Base-by-base conservation (phyloP, 352 stramenopile genomes). In the Globisporangium cystogenes region DNA sequence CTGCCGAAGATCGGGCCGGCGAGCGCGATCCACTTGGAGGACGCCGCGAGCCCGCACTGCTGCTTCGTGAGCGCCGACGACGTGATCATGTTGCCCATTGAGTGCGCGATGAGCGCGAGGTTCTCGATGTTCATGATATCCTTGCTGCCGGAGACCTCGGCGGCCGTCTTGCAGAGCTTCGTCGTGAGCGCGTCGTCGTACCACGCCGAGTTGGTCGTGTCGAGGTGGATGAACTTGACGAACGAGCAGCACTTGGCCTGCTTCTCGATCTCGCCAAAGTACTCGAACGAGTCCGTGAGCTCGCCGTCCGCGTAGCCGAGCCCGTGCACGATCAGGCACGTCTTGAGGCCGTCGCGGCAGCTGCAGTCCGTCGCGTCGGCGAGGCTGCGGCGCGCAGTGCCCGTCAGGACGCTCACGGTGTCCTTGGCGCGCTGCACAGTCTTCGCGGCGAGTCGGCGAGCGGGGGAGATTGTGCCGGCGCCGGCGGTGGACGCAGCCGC, bases 31-130 rank as follows among this genome's bases (percentile, higher is more conserved):
- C 64, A 82, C 52, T 76, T 74, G 47, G 63, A 65, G 15, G 51
- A 60, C 18, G 26, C 46, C 14, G 29, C 57, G 14, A 82, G 47
- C 0, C 20, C 52, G 47, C 72, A 82, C 39, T 56, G 55, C 11
- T 53, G 26, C 39, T 62, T 68, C 33, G 57, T 59, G n/a, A 67
- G 15, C 8, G 72, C 68, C 1, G 46, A 51, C 1, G 58, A 52
- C 2, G 57, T 41, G 35, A 79, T 60, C 20, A 82, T 52, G 57
- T 82, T 82, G 48, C 68, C 72, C 68, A 76, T 78, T 24, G 72
- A 82, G 62, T 82, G 64, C 4, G 64, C 56, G 8, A 82, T 50
- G 11, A 82, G 45, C 15, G 68, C 62, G 1, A 79, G 16, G 40
- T 62, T 60, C 24, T 62, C 49, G n/a, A 73, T 48, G 24, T 27